Percentiles rank a stretch among this genome's conserved stretches.
phyloP scores from a whole-genome alignment of 257 asterid genomes.

The Vinca minor region DNA sequence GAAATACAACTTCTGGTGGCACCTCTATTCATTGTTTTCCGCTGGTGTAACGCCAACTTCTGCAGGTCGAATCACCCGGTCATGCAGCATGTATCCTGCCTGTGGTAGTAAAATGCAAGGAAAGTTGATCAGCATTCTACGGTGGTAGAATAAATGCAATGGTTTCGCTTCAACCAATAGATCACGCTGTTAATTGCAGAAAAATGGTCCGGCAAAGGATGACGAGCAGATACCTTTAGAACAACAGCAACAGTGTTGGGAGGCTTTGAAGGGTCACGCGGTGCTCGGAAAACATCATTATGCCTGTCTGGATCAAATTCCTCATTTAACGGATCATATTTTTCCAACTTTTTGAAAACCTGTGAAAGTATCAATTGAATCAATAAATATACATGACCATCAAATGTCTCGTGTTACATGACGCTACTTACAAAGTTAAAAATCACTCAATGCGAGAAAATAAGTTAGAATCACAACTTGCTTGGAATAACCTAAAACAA shows the following conservation, averaged over 20 bases:
- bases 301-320: conserved; percentile 94
- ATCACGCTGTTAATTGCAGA: background rate
- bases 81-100: conserved; percentile 68
- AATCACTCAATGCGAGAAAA: background rate
- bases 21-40: conserved; percentile 20
- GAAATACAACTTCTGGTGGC: conserved; percentile 1
- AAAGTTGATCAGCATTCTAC: background rate
- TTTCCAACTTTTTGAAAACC: conserved; percentile 76
- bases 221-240: conserved; percentile 48
- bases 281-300: conserved; percentile 83
- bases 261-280: conserved; percentile 83
- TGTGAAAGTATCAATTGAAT: conserved; percentile 24
- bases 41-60: conserved; percentile 77
- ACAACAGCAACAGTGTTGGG: conserved; percentile 67
- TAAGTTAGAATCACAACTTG: background rate
- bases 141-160: background rate
- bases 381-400: background rate
- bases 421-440: background rate
- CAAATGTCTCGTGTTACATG: background rate
- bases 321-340: conserved; percentile 56
- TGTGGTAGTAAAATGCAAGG: conserved; percentile 19
- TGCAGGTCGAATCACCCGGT: conserved; percentile 77
- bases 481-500: background rate
- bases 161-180: background rate
- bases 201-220: background rate